Base-by-base conservation (phyloP, 139 green algal species). In the Chlorella sorokiniana region DNA sequence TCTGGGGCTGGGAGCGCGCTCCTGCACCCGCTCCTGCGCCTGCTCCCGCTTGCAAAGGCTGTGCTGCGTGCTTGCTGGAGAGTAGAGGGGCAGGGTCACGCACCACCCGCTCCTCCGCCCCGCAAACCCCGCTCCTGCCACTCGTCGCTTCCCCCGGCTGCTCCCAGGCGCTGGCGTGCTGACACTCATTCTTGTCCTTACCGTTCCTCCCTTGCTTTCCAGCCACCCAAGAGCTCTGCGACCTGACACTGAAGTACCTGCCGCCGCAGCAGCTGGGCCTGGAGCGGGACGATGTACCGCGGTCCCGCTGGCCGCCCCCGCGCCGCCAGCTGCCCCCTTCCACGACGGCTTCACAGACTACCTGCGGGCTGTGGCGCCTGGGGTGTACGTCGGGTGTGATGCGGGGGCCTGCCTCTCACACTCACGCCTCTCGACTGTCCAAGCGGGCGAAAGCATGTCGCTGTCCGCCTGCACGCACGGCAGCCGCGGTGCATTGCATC, bases 271-370 rank as follows among this genome's bases (percentile, higher is more conserved):
- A 78, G 62, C 68, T 86, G 64, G 69, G 56, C 25, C 75, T 86
- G 3, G 4, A 42, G 0, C 44, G 11, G 4, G 73, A 82, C n/a
- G 81, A 86, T 35, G 27, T 85, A 25, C 82, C 82, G 1, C 82
- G 75, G 42, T 54, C 35, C 25, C 10, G 14, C 16, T 87, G 81
- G 81, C 72, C 83, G 4, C 29, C 8, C n/a, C 84, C 84, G 22
- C 76, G 72, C 11, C 20, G n/a, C 11, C 69, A 72, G 29, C 79
- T 81, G 59, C 45, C 61, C 73, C 81, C 67, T 88, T 88, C 52
- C 54, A 81, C 45, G 42, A 71, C 8, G 51, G 54, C 2, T 88
- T 79, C n/a, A 84, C 81, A 18, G 84, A 81, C 61, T 88, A 81
- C 62, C 23, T 87, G 41, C 69, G 84, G 25, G 72, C 41, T 16